Evolutionary conservation across 1,284 basidiomycete species (phyloP), one percentile per base, ranked within the genome.

Genomic region (Cerioporus squamosus): DNA sequence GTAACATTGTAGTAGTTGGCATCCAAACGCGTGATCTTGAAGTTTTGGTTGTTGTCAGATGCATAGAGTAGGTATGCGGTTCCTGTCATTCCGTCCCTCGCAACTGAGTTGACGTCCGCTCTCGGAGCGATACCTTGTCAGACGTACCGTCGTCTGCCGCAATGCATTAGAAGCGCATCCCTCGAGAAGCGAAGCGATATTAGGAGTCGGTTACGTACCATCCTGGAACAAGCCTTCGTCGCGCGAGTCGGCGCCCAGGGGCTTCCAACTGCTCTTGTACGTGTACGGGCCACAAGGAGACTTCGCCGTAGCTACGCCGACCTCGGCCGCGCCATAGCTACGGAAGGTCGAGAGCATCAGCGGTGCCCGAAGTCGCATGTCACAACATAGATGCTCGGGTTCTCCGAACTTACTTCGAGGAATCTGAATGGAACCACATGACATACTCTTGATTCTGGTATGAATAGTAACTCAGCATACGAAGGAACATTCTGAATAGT

Each of bases 381-480:
- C 7, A 22, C 20, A 17, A 20, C n/a, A n/a, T n/a, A n/a, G n/a
- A n/a, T n/a, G n/a, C n/a, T 45, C 36, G 26, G 12, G 23, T n/a
- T 31, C 22, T 20, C 55, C 53, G 43, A 33, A 75, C 79, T 55
- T 64, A 86, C 84, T 85, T 81, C 59, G 82, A 83, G 33, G 75
- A 77, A 67, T 88, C 85, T 17, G 83, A 85, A 68, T 88, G 85
- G 75, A 88, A 88, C 85, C 85, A 88, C 85, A 88, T 86, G 23
- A 87, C 86, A 67, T 86, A 86, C 76, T 86, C 81, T 8, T 74
- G 74, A 61, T 82, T 86, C 84, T 87, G 59, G 18, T 22, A 26
- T 18, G 22, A 31, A 2, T n/a, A 5, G 33, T 44, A 14, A 24
- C 49, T 24, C 17, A 40, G 8, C 18, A 2, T 20, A 38, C 20